Evolutionary conservation across 441 rosid genomes (phyloP).

Genomic region (Aquilaria agallochum): DNA sequence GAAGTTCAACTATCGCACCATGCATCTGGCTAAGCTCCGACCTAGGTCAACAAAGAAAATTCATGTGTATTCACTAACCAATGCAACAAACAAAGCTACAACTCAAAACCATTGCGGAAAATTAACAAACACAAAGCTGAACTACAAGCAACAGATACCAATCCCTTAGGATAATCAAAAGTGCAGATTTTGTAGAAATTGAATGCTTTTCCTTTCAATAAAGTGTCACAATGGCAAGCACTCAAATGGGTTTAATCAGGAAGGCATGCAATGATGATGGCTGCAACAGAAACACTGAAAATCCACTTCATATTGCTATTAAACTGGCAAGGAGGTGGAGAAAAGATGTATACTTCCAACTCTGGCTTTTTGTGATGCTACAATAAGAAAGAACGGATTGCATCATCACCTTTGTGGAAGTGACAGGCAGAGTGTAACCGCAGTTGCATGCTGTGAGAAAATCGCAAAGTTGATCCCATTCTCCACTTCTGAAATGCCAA

Average conservation of each 20-base stretch:
- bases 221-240: no score
- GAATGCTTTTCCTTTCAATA: no score
- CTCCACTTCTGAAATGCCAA: slow-evolving; percentile 76
- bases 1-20: slow-evolving; percentile 41
- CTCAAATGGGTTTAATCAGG: no score
- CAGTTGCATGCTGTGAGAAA: slow-evolving; percentile 82
- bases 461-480: slow-evolving; percentile 85
- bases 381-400: slow-evolving; percentile 1
- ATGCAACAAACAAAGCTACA: neutral
- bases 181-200: no score
- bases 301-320: neutral
- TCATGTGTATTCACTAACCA: slow-evolving; percentile 8
- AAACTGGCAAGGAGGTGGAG: neutral
- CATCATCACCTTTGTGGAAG: slow-evolving; percentile 56
- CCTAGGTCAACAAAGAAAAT: slow-evolving; percentile 19
- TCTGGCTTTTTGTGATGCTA: neutral
- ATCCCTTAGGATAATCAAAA: no score
- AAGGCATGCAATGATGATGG: no score
- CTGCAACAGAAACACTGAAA: neutral
- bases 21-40: slow-evolving; percentile 23
- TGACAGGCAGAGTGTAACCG: slow-evolving; percentile 75
- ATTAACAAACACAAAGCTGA: no score
- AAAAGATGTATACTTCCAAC: no score
- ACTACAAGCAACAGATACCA: no score
- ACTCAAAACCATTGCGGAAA: no score